Evolutionary conservation across 495 filamentous ascomycete species (phyloP).

Genomic region (Friedmanniomyces simplex): DNA sequence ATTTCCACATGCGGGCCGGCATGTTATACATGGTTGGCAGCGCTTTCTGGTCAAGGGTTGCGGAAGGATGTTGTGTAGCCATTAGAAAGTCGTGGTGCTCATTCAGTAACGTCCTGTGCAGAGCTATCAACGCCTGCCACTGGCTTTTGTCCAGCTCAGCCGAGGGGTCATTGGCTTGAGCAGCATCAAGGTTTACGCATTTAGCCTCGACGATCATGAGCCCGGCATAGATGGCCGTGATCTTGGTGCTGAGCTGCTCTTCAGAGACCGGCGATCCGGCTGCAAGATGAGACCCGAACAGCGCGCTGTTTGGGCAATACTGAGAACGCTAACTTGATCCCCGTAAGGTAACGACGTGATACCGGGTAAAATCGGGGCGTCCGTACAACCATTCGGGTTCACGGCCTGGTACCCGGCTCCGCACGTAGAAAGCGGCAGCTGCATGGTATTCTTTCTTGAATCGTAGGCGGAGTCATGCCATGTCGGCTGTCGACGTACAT

Average conservation of each 20-base stretch:
- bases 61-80: constrained; percentile 63
- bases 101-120: constrained; percentile 62
- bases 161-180: constrained; percentile 31
- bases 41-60: constrained; percentile 44
- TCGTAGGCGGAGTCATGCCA: neutral
- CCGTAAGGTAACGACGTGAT: neutral
- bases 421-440: neutral
- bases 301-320: neutral
- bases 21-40: constrained; percentile 64
- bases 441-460: neutral
- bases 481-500: neutral
- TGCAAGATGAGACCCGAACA: constrained; percentile 32
- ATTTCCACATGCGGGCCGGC: no score
- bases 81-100: constrained; percentile 79
- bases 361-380: neutral
- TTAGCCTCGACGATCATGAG: constrained; percentile 72
- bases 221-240: constrained; percentile 63
- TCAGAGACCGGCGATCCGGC: constrained; percentile 58
- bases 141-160: no score
- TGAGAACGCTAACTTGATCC: neutral
- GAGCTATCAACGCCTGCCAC: constrained; percentile 61
- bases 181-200: constrained; percentile 60
- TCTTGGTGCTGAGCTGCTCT: constrained; percentile 59
- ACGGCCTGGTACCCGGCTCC: neutral
- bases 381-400: no score